phyloP scores from a whole-genome alignment of 805 yeast genomes.

The Pichia occidentalis region DNA sequence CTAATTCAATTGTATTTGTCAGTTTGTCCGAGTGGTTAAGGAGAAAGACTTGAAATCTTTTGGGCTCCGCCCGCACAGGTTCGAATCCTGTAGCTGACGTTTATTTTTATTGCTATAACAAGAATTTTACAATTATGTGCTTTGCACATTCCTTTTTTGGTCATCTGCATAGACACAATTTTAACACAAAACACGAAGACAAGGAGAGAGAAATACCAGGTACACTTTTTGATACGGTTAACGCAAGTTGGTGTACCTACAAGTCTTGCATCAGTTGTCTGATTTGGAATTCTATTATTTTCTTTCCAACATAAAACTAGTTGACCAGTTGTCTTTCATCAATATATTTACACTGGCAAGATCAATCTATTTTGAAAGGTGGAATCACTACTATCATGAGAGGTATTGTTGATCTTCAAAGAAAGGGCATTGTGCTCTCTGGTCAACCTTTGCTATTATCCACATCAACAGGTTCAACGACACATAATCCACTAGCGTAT shows the following conservation, averaged over 20 bases:
- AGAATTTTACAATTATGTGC: background rate
- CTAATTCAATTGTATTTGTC: conserved; percentile 23
- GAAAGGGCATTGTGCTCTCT: conserved; percentile 5
- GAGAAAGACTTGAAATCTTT: conserved; percentile 18
- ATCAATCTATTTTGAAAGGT: too few relatives aligned
- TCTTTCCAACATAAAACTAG: too few relatives aligned
- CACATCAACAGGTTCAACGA: background rate
- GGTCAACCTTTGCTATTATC: conserved; percentile 10
- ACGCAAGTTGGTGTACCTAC: background rate
- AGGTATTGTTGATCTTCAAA: conserved; percentile 5
- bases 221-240: too few relatives aligned
- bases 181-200: too few relatives aligned
- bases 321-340: too few relatives aligned
- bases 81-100: conserved; percentile 19
- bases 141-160: background rate
- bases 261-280: too few relatives aligned
- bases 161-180: too few relatives aligned
- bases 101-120: conserved; percentile 5
- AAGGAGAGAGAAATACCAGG: too few relatives aligned
- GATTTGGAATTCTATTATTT: too few relatives aligned
- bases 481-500: conserved; percentile 8
- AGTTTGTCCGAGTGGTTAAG: conserved; percentile 19
- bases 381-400: conserved; percentile 5
- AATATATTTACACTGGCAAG: too few relatives aligned
- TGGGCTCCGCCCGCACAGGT: conserved; percentile 19